A percentile compares a stretch with the other conserved stretches of the same genome.
Evolutionary conservation across 1,284 basidiomycete species (phyloP).

Genomic region (Austroboletus niveus): DNA sequence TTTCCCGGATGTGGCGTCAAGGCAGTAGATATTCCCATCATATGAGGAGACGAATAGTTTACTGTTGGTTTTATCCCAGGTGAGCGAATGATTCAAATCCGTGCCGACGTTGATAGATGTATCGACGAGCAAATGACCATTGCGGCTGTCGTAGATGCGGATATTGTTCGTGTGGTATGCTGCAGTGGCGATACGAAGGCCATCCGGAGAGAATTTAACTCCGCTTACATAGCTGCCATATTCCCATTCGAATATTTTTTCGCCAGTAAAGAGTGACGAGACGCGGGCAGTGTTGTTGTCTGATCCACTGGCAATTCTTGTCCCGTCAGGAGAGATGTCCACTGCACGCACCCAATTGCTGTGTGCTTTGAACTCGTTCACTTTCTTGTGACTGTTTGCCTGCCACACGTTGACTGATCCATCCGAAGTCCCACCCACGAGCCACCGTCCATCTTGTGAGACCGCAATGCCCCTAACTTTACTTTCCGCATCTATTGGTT

Average conservation of each 20-base stretch:
- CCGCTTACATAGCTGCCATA: neutral
- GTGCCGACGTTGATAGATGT: too few species aligned
- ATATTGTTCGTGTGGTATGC: neutral
- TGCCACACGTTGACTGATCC: too few species aligned
- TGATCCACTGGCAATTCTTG: neutral
- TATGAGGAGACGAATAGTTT: too few species aligned
- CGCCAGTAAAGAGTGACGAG: neutral
- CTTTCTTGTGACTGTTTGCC: neutral
- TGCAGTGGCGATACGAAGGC: neutral
- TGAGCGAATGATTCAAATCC: too few species aligned
- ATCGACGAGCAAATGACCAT: too few species aligned
- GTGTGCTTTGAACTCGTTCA: neutral
- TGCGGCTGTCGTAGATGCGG: neutral
- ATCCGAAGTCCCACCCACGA: neutral
- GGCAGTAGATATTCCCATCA: too few species aligned
- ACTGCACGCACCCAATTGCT: neutral
- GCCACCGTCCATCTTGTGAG: neutral
- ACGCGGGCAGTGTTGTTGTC: neutral
- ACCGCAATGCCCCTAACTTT: neutral
- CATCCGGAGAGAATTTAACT: neutral
- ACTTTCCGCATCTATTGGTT: too few species aligned
- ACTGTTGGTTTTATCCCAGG: too few species aligned
- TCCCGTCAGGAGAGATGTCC: conserved; percentile 2
- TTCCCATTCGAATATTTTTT: neutral
- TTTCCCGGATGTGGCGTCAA: too few species aligned